These are phyloP conservation scores for Zancudomyces culisetae DNA, from an alignment of 371 early-diverging fungal species.

Conservation along the genomic window DNA sequence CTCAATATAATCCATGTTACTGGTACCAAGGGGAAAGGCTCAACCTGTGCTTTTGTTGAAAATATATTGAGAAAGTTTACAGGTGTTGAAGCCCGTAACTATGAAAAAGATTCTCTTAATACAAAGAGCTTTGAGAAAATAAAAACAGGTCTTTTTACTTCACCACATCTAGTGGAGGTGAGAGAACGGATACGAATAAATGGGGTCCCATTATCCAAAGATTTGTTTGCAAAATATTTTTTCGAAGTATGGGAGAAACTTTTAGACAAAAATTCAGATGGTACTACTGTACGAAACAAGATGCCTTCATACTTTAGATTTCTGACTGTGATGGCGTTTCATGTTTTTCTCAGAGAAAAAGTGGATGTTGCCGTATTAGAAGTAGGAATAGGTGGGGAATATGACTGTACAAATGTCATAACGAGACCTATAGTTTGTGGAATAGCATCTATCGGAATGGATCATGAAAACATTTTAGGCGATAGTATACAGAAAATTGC, in stretches of 20 bases:
- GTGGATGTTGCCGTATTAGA: constrained; percentile 64
- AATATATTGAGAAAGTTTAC: constrained; percentile 33
- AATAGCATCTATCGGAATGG: constrained; percentile 63
- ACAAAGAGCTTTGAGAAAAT: neutral
- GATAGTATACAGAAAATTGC: constrained; percentile 64
- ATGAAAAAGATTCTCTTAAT: neutral
- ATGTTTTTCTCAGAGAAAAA: constrained; percentile 63
- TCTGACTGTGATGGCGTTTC: constrained; percentile 73
- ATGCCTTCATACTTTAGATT: constrained; percentile 81
- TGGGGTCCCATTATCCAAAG: constrained; percentile 56
- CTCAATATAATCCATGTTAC: constrained; percentile 64
- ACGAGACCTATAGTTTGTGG: constrained; percentile 50
- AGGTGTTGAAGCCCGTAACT: neutral
- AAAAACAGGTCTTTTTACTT: constrained; percentile 59
- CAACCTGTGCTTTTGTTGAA: constrained; percentile 50
- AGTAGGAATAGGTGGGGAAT: constrained; percentile 70
- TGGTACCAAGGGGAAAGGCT: constrained; percentile 81
- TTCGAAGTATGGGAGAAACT: constrained; percentile 46
- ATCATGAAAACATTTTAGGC: constrained; percentile 56
- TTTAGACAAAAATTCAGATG: neutral
- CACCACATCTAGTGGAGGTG: constrained; percentile 81
- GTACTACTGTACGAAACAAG: neutral
- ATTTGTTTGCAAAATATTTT: constrained; percentile 67
- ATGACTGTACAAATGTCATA: constrained; percentile 67
- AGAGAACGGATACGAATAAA: constrained; percentile 88